A percentile compares a stretch with the other conserved stretches of the same genome.
Conservation (phyloP, 73 alveolate species). For the Stentor coeruleus region DNA sequence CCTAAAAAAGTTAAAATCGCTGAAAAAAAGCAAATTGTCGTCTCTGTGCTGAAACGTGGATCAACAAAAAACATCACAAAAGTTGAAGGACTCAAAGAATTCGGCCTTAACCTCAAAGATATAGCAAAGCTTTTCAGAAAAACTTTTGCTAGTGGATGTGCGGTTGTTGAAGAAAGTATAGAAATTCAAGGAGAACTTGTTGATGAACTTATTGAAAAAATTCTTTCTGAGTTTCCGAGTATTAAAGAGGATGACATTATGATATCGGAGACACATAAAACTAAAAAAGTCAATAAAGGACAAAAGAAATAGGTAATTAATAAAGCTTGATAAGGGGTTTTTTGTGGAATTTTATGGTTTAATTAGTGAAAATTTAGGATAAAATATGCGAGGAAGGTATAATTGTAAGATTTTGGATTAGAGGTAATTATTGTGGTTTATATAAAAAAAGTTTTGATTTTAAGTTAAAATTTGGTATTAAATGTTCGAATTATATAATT, state of each 20-base stretch:
- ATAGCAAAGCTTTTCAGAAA: background rate
- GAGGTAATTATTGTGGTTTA: no score
- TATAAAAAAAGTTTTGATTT: no score
- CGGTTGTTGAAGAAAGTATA: conserved; percentile 12
- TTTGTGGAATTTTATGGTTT: no score
- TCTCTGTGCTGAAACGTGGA: conserved; percentile 4
- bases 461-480: no score
- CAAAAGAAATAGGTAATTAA: no score
- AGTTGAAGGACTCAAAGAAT: background rate
- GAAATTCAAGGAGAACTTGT: conserved; percentile 11
- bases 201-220: background rate
- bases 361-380: no score
- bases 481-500: no score
- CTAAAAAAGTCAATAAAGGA: background rate
- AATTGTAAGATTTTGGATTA: no score
- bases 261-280: background rate
- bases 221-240: background rate
- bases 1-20: conserved; percentile 10
- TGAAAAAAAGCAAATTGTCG: background rate
- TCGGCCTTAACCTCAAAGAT: background rate
- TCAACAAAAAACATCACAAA: conserved; percentile 7
- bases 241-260: background rate
- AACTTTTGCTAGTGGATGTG: conserved; percentile 19
- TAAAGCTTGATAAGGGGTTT: no score
- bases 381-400: no score